A percentile compares a stretch with the other conserved stretches of the same genome.
These are phyloP conservation scores for Auriscalpium orientale DNA, from an alignment of 768 basidiomycete genomes.

Conservation along the genomic window DNA sequence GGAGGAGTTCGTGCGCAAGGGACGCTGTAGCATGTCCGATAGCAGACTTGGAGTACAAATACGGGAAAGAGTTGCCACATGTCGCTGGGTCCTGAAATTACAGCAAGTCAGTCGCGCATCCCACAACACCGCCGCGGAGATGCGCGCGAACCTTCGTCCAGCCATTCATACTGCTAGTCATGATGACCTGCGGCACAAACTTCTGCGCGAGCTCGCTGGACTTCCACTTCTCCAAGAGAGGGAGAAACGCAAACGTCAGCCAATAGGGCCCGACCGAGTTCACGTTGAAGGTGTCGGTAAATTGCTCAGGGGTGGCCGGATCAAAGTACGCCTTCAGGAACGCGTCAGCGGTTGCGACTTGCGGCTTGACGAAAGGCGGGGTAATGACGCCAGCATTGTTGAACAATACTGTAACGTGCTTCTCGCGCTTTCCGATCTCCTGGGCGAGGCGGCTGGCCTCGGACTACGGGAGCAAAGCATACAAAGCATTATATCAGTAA, in stretches of 20 bases:
- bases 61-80: constrained; percentile 33
- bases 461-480: constrained; percentile 20
- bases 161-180: constrained; percentile 47
- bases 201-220: constrained; percentile 22
- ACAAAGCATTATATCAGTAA: no score
- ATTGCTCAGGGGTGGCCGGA: constrained; percentile 28
- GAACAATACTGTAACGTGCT: constrained; percentile 38
- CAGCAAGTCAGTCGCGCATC: neutral
- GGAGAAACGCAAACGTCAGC: constrained; percentile 49
- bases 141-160: constrained; percentile 36
- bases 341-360: constrained; percentile 26
- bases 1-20: constrained; percentile 42
- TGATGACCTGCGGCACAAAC: constrained; percentile 41
- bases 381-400: constrained; percentile 37
- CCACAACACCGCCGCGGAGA: neutral
- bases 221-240: constrained; percentile 44
- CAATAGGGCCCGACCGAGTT: constrained; percentile 45
- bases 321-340: constrained; percentile 35
- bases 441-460: constrained; percentile 36
- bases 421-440: constrained; percentile 30
- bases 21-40: constrained; percentile 39
- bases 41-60: constrained; percentile 41
- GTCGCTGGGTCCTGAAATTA: constrained; percentile 32
- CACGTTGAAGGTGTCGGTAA: constrained; percentile 28
- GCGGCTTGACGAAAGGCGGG: constrained; percentile 24